These are phyloP conservation scores for Ophiostoma ips DNA, from an alignment of 2,329 filamentous ascomycete species.

Conservation along the genomic window DNA sequence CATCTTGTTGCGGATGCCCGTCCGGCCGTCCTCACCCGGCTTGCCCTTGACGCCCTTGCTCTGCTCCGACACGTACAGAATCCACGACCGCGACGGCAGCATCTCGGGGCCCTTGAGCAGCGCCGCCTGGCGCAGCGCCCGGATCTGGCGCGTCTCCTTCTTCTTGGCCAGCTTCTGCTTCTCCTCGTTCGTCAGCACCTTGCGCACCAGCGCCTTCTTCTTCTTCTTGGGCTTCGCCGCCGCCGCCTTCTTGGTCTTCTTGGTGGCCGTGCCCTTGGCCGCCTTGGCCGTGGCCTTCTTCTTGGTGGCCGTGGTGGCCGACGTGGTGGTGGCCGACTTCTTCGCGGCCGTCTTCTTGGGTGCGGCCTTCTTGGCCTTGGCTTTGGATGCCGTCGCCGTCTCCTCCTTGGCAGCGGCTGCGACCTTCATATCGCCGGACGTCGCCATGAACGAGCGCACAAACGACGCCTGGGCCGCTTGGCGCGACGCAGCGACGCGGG, in stretches of 20 bases:
- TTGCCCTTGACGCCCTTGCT: slow-evolving; percentile 15
- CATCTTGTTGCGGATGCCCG: slow-evolving; percentile 15
- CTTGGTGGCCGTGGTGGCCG: slow-evolving; percentile 7
- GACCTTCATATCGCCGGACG: background rate
- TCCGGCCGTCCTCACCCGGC: background rate
- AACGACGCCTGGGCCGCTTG: background rate
- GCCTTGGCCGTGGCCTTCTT: slow-evolving; percentile 12
- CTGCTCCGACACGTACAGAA: slow-evolving; percentile 23
- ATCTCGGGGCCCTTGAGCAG: slow-evolving; percentile 26
- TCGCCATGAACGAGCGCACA: slow-evolving; percentile 6
- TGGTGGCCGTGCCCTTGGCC: slow-evolving; percentile 3
- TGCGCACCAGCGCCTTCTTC: background rate
- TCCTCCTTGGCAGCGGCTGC: background rate
- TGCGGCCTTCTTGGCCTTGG: background rate
- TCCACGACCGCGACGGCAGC: slow-evolving; percentile 23
- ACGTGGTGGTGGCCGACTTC: slow-evolving; percentile 12
- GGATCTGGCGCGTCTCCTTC: slow-evolving; percentile 13
- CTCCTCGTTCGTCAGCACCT: slow-evolving; percentile 23
- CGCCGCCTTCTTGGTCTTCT: slow-evolving; percentile 11
- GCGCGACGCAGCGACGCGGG: background rate
- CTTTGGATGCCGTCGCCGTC: slow-evolving; percentile 14
- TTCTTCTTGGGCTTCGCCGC: slow-evolving; percentile 15
- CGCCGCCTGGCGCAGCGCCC: slow-evolving; percentile 26
- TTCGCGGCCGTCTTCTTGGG: slow-evolving; percentile 9
- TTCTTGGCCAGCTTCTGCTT: slow-evolving; percentile 18